A percentile compares a stretch with the other conserved stretches of the same genome.
phyloP scores from a whole-genome alignment of 2,329 filamentous ascomycete genomes.

The Dactylellina cionopaga region DNA sequence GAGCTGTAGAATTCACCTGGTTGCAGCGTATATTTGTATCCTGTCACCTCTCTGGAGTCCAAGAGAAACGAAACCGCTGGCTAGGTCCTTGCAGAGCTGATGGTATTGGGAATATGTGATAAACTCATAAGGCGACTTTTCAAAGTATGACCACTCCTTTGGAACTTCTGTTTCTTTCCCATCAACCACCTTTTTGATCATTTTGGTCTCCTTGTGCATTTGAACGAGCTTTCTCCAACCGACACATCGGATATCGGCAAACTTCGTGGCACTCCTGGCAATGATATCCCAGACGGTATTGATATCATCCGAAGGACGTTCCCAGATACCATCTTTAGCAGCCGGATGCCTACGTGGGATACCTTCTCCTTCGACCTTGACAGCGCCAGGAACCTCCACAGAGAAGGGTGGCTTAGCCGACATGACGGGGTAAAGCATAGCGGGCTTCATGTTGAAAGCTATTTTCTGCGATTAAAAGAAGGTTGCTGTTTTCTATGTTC shows the following conservation, averaged over 20 bases:
- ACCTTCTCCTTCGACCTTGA: constrained; percentile 81
- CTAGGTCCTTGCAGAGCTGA: constrained; percentile 73
- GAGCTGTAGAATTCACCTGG: constrained; percentile 67
- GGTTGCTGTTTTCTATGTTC: background rate
- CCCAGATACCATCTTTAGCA: constrained; percentile 75
- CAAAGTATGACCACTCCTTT: constrained; percentile 91
- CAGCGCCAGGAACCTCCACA: constrained; percentile 74
- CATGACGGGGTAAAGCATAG: constrained; percentile 61
- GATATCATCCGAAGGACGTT: constrained; percentile 74
- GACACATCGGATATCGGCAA: constrained; percentile 72
- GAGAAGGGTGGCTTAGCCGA: constrained; percentile 78
- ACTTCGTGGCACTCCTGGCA: constrained; percentile 72
- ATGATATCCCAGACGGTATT: constrained; percentile 83
- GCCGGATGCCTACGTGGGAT: constrained; percentile 79
- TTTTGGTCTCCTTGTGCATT: constrained; percentile 85
- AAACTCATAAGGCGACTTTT: constrained; percentile 80
- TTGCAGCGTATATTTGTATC: constrained; percentile 85
- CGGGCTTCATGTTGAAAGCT: constrained; percentile 39
- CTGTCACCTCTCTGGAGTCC: constrained; percentile 75
- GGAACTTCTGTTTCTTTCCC: constrained; percentile 81
- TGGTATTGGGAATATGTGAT: constrained; percentile 83
- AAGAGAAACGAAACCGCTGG: constrained; percentile 77
- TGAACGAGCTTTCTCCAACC: constrained; percentile 78
- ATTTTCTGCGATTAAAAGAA: background rate
- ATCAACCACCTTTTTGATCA: constrained; percentile 86